Base-by-base conservation (phyloP, 176 grass and related monocot genomes). In the Elymus sibiricus region DNA sequence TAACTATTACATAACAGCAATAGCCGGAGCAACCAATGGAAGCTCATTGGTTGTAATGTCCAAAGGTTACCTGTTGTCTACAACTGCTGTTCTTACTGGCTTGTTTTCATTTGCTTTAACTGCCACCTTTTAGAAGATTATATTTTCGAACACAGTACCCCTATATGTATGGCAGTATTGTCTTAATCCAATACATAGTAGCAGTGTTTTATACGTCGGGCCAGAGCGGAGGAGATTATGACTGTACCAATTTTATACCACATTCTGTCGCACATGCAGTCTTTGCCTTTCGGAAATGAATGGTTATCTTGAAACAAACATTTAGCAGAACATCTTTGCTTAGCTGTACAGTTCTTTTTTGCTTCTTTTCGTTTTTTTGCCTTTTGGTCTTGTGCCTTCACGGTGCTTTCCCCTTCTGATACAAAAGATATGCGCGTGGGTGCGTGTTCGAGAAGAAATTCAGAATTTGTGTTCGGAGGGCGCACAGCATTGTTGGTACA, bases 11-110 rank as follows among this genome's bases (percentile, higher is more conserved):
- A 94, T 97, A 76, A 97, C 88, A 85, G 86, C 92, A 43, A 89
- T 97, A 86, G 86, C 92, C 80, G 92, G 95, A 85, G 82, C 86
- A 86, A 87, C 9, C 17, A 93, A 97, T 86, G 95, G 88, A 78
- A 94, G 90, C 82, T 90, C 95, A 64, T 91, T 97, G 69, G 87
- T 94, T 46, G 88, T 97, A 43, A 94, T 97, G 92, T 94, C 95
- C 73, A 97, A 89, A 97, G 92, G 95, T 92, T 47, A 25, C 15
- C 21, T 79, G 22, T 44, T 80, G 26, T 89, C 12, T 60, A 43
- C 46, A 53, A 29, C 7, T 17, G 17, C 7, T 44, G 43, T 44
- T 44, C 43, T 44, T 44, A 44, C 43, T 44, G 43, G 43, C 43
- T 11, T 44, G 3, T 13, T 44, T 11, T 59, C 25, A 63, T 64